phyloP scores from a whole-genome alignment of 805 yeast genomes.

The Kuraishia molischiana region DNA sequence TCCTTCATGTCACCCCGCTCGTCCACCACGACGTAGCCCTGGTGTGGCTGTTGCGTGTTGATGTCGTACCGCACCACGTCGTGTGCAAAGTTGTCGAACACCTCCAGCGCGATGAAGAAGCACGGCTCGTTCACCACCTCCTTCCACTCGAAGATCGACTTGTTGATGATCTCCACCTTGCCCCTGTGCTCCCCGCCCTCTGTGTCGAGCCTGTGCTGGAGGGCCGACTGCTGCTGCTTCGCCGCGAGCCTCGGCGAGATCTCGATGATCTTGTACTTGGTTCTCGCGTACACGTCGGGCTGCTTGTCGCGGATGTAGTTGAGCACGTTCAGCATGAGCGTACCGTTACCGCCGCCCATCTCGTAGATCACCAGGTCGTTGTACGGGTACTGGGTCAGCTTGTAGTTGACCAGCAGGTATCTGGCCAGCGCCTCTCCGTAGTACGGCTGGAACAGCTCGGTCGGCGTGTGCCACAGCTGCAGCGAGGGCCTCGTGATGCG shows the following conservation, averaged over 20 bases:
- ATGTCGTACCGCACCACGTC: conserved; percentile 73
- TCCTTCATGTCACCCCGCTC: conserved; percentile 68
- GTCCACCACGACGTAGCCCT: conserved; percentile 71
- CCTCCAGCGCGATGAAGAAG: conserved; percentile 72
- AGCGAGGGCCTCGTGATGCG: conserved; percentile 25
- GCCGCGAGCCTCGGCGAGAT: conserved; percentile 53
- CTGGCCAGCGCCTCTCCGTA: conserved; percentile 85
- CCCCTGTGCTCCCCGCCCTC: conserved; percentile 34
- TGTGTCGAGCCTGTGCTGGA: conserved; percentile 17
- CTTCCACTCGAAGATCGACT: conserved; percentile 72
- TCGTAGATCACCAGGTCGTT: conserved; percentile 71
- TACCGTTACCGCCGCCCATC: conserved; percentile 88
- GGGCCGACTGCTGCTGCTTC: conserved; percentile 31
- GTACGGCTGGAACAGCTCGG: conserved; percentile 74
- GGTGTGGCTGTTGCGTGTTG: conserved; percentile 54
- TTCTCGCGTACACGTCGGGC: conserved; percentile 64
- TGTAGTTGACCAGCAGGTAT: conserved; percentile 63
- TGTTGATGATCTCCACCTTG: conserved; percentile 57
- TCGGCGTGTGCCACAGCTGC: conserved; percentile 87
- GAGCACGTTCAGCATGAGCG: conserved; percentile 67
- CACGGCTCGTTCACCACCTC: conserved; percentile 52
- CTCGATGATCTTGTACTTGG: conserved; percentile 65
- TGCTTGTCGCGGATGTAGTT: conserved; percentile 51
- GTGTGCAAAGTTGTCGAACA: conserved; percentile 77
- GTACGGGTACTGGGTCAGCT: conserved; percentile 58